These are phyloP conservation scores for Xylariaceae sp. DNA, from an alignment of 2,329 filamentous ascomycete species.

Conservation along the genomic window DNA sequence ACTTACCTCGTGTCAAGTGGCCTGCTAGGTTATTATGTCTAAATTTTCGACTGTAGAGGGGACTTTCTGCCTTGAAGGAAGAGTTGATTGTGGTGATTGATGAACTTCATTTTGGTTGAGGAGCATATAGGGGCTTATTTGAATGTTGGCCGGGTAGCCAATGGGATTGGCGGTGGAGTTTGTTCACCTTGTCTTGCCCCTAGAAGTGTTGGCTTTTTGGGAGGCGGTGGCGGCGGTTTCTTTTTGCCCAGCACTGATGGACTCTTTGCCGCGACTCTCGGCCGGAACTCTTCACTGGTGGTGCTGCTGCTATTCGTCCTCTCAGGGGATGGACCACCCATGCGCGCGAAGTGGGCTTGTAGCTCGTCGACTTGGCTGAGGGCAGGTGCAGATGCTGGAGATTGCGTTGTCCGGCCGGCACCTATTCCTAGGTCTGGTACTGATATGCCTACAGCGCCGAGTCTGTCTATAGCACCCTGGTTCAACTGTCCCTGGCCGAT, in stretches of 20 bases:
- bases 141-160: conserved; percentile 45
- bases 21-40: no score
- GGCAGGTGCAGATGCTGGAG: conserved; percentile 9
- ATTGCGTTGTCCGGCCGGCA: conserved; percentile 26
- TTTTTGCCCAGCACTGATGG: conserved; percentile 37
- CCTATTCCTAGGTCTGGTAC: conserved; percentile 74
- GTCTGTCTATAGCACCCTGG: conserved; percentile 55
- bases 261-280: conserved; percentile 1
- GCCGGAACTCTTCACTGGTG: conserved; percentile 38
- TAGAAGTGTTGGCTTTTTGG: conserved; percentile 43
- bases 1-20: not conserved
- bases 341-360: conserved; percentile 59
- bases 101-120: not conserved
- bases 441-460: conserved; percentile 69
- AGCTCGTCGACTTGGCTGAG: conserved; percentile 55
- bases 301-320: not conserved
- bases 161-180: conserved; percentile 47
- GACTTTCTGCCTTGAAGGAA: not conserved
- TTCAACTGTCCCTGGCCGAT: conserved; percentile 36
- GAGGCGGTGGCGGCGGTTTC: conserved; percentile 38
- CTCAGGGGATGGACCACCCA: conserved; percentile 31
- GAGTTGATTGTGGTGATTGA: not conserved
- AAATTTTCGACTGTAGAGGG: no score
- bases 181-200: conserved; percentile 25
- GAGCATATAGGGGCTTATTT: conserved; percentile 2